phyloP scores from a whole-genome alignment of 495 filamentous ascomycete species.

The Cetradonia linearis region DNA sequence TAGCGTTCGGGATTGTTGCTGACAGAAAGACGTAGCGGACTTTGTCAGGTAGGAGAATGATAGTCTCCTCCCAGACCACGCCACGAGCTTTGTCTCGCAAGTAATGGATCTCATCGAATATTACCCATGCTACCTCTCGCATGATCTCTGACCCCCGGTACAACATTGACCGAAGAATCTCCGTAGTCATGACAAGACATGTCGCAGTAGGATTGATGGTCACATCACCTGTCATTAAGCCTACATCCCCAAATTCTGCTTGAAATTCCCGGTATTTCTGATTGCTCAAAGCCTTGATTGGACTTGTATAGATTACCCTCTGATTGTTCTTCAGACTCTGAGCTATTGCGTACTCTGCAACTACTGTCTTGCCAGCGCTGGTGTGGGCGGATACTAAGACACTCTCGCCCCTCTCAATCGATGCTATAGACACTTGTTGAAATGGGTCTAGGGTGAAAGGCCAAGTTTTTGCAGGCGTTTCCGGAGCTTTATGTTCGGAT shows the following conservation, averaged over 20 bases:
- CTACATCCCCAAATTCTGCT: slow-evolving; percentile 92
- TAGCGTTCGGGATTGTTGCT: slow-evolving; percentile 97
- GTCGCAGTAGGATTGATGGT: slow-evolving; percentile 98
- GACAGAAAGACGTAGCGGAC: slow-evolving; percentile 97
- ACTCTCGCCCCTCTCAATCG: slow-evolving; percentile 90
- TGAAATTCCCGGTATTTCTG: slow-evolving; percentile 97
- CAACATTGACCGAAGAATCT: slow-evolving; percentile 97
- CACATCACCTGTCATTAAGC: slow-evolving; percentile 97
- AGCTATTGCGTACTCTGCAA: slow-evolving; percentile 96
- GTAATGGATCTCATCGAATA: slow-evolving; percentile 98
- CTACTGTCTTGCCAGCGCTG: slow-evolving; percentile 94
- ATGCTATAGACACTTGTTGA: slow-evolving; percentile 83
- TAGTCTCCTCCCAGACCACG: slow-evolving; percentile 98
- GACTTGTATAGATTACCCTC: slow-evolving; percentile 97
- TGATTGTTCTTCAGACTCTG: slow-evolving; percentile 96
- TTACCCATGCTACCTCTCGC: slow-evolving; percentile 95
- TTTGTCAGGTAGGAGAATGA: slow-evolving; percentile 94
- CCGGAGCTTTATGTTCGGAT: slow-evolving; percentile 76
- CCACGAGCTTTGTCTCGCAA: slow-evolving; percentile 89
- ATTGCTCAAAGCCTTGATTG: slow-evolving; percentile 96
- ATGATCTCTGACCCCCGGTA: slow-evolving; percentile 98
- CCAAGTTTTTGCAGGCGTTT: slow-evolving; percentile 70
- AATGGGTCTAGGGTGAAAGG: slow-evolving; percentile 93
- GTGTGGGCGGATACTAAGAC: slow-evolving; percentile 96
- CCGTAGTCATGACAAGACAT: slow-evolving; percentile 97